Evolutionary conservation across 305 asterid genomes (phyloP).

Genomic region (Solanum hybrid): DNA sequence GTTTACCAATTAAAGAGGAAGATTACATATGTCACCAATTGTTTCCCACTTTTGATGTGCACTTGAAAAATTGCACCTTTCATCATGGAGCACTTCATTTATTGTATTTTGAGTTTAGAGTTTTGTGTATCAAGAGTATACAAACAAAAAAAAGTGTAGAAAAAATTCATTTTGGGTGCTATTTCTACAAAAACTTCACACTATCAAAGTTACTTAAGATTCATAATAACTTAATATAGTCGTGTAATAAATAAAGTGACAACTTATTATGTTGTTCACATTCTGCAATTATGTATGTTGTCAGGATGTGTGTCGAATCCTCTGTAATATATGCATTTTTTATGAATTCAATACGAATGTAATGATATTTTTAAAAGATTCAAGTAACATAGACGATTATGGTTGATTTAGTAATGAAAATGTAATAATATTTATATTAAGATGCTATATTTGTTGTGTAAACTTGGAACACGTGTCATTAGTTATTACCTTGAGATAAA

Average conservation of each 20-base stretch:
- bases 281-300: background rate
- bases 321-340: background rate
- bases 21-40: background rate
- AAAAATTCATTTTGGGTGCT: background rate
- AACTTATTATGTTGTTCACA: background rate
- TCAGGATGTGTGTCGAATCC: accelerated
- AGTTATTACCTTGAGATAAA: background rate
- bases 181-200: background rate
- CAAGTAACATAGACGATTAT: background rate
- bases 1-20: conserved; percentile 3
- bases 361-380: background rate
- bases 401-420: background rate
- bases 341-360: background rate
- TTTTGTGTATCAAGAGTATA: background rate
- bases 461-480: background rate
- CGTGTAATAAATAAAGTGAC: background rate
- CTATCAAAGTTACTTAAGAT: background rate
- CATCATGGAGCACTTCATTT: background rate
- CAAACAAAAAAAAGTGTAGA: background rate
- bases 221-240: background rate
- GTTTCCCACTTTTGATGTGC: conserved; percentile 7
- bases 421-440: background rate
- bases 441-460: background rate
- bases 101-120: background rate
- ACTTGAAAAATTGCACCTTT: conserved; percentile 1